Conservation (phyloP, 805 yeast genomes). For the Yarrowia sp. region DNA sequence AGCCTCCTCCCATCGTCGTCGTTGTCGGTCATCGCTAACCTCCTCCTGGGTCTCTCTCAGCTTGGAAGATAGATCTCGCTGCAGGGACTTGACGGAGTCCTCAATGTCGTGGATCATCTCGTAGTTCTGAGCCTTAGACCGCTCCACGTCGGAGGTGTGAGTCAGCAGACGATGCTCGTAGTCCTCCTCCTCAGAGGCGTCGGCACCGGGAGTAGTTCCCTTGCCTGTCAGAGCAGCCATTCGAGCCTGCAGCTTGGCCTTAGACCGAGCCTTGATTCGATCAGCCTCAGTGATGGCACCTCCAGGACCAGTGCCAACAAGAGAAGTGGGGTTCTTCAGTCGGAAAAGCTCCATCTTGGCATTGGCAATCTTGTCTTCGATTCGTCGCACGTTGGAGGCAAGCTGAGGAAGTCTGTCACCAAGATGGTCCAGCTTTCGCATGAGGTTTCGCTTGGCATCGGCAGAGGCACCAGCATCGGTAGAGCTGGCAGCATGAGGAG, state of each 20-base stretch:
- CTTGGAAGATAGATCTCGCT: slow-evolving; percentile 45
- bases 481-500: slow-evolving; percentile 26
- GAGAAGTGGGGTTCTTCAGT: slow-evolving; percentile 52
- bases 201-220: slow-evolving; percentile 45
- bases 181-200: slow-evolving; percentile 45
- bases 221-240: slow-evolving; percentile 94
- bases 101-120: slow-evolving; percentile 68
- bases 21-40: slow-evolving; percentile 44
- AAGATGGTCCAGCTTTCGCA: slow-evolving; percentile 55
- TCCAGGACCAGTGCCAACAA: slow-evolving; percentile 79
- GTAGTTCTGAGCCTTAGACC: slow-evolving; percentile 55
- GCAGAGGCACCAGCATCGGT: background rate
- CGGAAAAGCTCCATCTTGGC: slow-evolving; percentile 65
- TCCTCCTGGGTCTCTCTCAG: slow-evolving; percentile 42
- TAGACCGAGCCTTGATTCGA: slow-evolving; percentile 71
- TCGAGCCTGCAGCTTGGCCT: slow-evolving; percentile 73
- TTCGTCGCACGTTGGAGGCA: slow-evolving; percentile 56
- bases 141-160: slow-evolving; percentile 50
- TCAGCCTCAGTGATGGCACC: slow-evolving; percentile 85
- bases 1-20: slow-evolving; percentile 77
- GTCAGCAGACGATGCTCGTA: slow-evolving; percentile 45
- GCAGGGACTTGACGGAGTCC: slow-evolving; percentile 61
- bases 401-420: slow-evolving; percentile 71
- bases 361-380: slow-evolving; percentile 65
- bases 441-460: slow-evolving; percentile 49